phyloP scores from a whole-genome alignment of 495 filamentous ascomycete species.

The Penicillium ucsense region DNA sequence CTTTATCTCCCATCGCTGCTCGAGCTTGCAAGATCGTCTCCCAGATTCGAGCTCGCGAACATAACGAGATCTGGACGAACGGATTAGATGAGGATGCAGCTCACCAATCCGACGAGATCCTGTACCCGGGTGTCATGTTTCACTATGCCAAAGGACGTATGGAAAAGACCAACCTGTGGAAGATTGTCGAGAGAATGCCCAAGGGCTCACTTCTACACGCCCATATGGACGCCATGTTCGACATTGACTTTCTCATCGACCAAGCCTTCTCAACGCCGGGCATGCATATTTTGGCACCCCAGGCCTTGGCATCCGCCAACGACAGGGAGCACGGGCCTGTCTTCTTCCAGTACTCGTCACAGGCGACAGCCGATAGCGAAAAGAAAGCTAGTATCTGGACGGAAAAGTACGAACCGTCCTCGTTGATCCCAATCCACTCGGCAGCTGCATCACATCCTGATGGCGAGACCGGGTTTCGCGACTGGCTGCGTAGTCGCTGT shows the following conservation, averaged over 20 bases:
- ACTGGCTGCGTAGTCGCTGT: conserved; percentile 68
- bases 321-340: conserved; percentile 37
- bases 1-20: conserved; percentile 64
- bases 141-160: conserved; percentile 66
- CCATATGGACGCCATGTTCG: conserved; percentile 83
- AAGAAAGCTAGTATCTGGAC: conserved; percentile 49
- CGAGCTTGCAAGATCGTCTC: conserved; percentile 69
- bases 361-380: conserved; percentile 3
- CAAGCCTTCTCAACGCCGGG: conserved; percentile 63
- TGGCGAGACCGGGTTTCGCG: conserved; percentile 57
- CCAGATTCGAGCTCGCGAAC: conserved; percentile 68
- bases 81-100: conserved; percentile 57
- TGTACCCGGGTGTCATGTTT: conserved; percentile 87
- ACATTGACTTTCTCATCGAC: conserved; percentile 67
- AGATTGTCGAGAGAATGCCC: conserved; percentile 75
- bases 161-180: conserved; percentile 76
- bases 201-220: conserved; percentile 87
- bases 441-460: conserved; percentile 68
- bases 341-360: conserved; percentile 43
- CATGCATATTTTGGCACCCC: conserved; percentile 55
- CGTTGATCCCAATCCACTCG: conserved; percentile 46
- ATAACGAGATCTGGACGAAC: conserved; percentile 58
- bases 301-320: conserved; percentile 37
- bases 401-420: conserved; percentile 43
- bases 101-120: conserved; percentile 37